Conservation (phyloP, 345 rosid species). For the Aegle marmelos region DNA sequence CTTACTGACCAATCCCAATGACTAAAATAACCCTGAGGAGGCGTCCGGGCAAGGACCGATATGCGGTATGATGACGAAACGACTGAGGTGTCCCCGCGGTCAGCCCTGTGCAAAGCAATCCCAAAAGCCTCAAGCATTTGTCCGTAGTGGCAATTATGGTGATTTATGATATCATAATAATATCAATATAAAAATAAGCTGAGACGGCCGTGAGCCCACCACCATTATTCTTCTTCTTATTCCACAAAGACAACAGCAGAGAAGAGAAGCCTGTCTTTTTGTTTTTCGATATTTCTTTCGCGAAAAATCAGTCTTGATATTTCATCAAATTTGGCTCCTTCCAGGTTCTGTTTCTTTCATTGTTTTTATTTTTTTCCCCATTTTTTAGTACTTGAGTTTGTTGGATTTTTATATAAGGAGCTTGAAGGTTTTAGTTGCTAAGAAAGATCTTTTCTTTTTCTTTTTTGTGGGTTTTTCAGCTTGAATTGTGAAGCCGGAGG, state of each 20-base stretch:
- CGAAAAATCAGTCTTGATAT: not conserved
- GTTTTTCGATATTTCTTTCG: not conserved
- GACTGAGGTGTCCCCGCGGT: not conserved
- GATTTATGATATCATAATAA: too few relatives aligned
- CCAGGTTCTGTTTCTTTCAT: not conserved
- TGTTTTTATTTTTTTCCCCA: not conserved
- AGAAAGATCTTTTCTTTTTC: not conserved
- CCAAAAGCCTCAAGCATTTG: not conserved
- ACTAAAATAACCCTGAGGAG: conserved; percentile 1
- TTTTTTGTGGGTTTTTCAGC: not conserved
- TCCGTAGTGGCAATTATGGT: not conserved
- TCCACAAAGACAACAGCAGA: not conserved
- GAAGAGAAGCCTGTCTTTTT: not conserved
- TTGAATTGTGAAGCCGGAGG: conserved; percentile 15
- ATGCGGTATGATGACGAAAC: not conserved
- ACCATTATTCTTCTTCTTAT: not conserved
- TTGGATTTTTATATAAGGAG: not conserved
- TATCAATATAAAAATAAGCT: not conserved
- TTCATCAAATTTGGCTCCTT: not conserved
- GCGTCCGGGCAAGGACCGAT: not conserved
- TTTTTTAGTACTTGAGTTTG: not conserved
- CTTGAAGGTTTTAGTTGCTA: not conserved
- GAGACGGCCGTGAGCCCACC: conserved; percentile 17
- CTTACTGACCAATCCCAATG: not conserved
- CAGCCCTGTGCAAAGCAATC: conserved; percentile 17